Evolutionary conservation across 2,329 filamentous ascomycete species (phyloP), one percentile per base, ranked within the genome.

Genomic region (Colletotrichum camelliae): DNA sequence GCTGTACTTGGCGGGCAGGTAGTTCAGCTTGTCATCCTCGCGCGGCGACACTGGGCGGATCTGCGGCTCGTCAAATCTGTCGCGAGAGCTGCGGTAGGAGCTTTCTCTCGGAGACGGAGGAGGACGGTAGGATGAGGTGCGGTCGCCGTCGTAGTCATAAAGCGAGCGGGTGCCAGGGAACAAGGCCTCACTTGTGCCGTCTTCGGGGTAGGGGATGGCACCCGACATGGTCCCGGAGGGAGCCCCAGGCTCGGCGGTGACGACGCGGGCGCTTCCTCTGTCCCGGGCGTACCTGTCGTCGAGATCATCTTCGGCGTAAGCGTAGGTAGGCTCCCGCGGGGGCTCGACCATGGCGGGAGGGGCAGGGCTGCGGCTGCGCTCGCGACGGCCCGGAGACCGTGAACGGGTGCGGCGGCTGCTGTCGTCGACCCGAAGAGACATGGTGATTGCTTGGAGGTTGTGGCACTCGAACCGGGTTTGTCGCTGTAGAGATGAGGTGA

Each of bases 361-460:
- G 58, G 80, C 78, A 33, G 80, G 84, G 55, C 80, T 81, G 58
- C 83, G 82, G 79, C 82, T 84, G 66, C 82, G 82, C 67, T 84
- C 83, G 65, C 81, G 83, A 81, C 83, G 87, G 80, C 81, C 85
- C 62, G 84, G 85, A 0, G 89, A 91, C 68, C 86, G 85, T 67
- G 89, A 88, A 69, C 88, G 88, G 65, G 84, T 86, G 70, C 87
- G 86, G 61, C 85, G 85, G 65, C 83, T 82, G 74, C 81, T 81
- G 72, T 87, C 86, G 74, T 88, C 87, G 69, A 89, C 86, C 71
- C 86, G 84, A 60, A 91, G 84, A 79, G 90, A 91, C 89, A 91
- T 91, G 79, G 74, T 79, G 27, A 39, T 48, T 71, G 60, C 66
- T 64, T 55, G 74, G 37, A 69, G 43, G 15, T n/a, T 65, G 15